Base-by-base conservation (phyloP, 1,139 yeast species). In the Nadsonia commutata region DNA sequence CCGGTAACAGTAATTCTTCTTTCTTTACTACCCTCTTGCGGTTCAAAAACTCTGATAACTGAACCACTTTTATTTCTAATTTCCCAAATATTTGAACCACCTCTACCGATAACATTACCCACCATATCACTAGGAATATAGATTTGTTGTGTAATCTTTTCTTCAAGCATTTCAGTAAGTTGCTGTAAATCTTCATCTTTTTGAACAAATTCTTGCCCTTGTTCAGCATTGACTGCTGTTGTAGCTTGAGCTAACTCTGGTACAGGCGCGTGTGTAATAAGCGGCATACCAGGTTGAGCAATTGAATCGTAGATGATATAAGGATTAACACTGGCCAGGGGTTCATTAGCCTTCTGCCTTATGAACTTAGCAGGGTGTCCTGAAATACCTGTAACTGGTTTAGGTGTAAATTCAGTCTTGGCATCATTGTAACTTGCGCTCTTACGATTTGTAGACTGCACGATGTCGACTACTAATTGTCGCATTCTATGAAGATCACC, bases 91-190 rank as follows among this genome's bases (percentile, higher is more conserved):
- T 90, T 71, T 18, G 79, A 67, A 36, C 94, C 94, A 51, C 76
- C 76, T 55, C 79, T 80, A 48, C 95, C 95, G 52, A 84, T 81
- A 45, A 84, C 68, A 27, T 93, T 85, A 27, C 94, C 95, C 41
- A 84, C 90, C 59, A 76, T 75, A 44, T 78, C 83, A 55, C 78
- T 78, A 37, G 93, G 85, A 58, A 83, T 78, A 19, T 68, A 64
- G 18, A 77, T 65, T n/a, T 59, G 59, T 44, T 65, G 53, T 4
- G 51, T 46, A 33, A 53, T 36, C 33, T 39, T 45, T 37, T 48
- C 43, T 2, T 39, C 36, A 20, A 31, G 18, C 7, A 23, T 16
- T 5, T 8, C 6, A 11, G 41, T 18, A 20, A 13, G 50, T 20
- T 46, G 46, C 36, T 51, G 45, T 2, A 55, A 55, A 40, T 47